Conservation (phyloP, 352 stramenopile genomes). For the Phytophthora melonis region DNA sequence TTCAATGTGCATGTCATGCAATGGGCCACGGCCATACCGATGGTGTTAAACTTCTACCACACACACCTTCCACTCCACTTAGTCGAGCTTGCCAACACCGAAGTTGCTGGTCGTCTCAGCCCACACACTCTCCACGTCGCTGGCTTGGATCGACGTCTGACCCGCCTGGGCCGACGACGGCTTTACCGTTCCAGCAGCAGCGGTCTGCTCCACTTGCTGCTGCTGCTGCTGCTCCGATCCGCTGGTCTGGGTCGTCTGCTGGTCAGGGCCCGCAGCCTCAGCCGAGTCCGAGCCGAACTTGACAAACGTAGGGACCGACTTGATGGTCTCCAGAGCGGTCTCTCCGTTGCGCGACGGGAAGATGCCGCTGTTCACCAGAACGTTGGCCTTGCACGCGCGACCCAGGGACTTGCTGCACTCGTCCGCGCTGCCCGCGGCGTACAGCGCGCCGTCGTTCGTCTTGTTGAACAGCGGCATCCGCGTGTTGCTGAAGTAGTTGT, state of each 20-base stretch:
- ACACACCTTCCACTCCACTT: not conserved
- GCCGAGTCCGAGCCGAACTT: not conserved
- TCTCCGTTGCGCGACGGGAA: slow-evolving; percentile 28
- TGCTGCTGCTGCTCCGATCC: not conserved
- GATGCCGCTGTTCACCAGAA: slow-evolving; percentile 23
- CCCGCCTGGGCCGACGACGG: slow-evolving; percentile 1
- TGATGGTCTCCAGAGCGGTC: slow-evolving; percentile 29
- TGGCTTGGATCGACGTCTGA: slow-evolving; percentile 3
- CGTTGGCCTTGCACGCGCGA: slow-evolving; percentile 30
- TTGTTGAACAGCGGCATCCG: slow-evolving; percentile 24
- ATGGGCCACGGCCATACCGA: not conserved
- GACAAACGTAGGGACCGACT: slow-evolving; percentile 18
- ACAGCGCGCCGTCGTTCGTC: slow-evolving; percentile 34
- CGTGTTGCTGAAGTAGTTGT: slow-evolving; percentile 53
- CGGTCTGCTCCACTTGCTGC: slow-evolving; percentile 4
- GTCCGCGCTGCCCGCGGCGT: slow-evolving; percentile 11
- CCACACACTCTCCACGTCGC: slow-evolving; percentile 14
- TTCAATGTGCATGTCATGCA: too few relatives aligned
- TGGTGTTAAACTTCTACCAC: not conserved
- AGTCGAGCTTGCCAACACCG: slow-evolving; percentile 20
- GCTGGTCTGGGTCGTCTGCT: slow-evolving; percentile 4
- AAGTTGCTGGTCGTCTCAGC: slow-evolving; percentile 18
- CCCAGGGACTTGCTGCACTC: slow-evolving; percentile 33
- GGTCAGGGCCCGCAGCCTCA: not conserved
- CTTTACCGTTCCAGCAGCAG: not conserved